Evolutionary conservation across 169 alveolate species (phyloP), one percentile per base, ranked within the genome.

Genomic region (Plasmodium knowlesi): DNA sequence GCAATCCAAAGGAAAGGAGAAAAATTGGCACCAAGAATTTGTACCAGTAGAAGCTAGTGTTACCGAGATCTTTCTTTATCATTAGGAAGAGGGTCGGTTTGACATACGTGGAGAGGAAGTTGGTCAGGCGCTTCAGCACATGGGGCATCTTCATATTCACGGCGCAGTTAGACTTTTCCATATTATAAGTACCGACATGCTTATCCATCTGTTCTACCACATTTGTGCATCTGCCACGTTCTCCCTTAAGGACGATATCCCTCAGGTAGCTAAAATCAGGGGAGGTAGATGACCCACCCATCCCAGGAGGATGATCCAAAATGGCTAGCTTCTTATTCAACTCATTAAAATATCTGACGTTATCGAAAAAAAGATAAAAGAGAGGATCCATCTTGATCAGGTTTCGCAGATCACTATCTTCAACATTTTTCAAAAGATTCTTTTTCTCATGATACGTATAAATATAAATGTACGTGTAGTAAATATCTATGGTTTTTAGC

Each of bases 391-490:
- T 80, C n/a, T 89, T 67, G 10, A 89, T 57, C 50, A 89, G 25
- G 5, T 70, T 28, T n/a, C 72, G 61, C 5, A 89, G 53, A 5
- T 78, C 90, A 43, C 72, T 78, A 67, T 89, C 94, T 4, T 79
- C 82, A 12, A 89, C 72, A 46, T 19, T 89, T 50, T 72, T 89
- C 57, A 89, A 78, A 32, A 89, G 72, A 14, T 39, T 89, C 16
- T 57, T 79, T 32, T 89, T 89, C 22, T 89, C 94, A 79, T 50
- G 46, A 25, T 79, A 89, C 2, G 82, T 72, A 72, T 89, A 89
- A 14, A 89, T 89, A 73, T 89, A 89, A 28, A 89, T 78, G 32
- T 89, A 89, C 32, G 88, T 89, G 82, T 89, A 89, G 70, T 78
- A 89, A 79, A 89, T 89, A 72, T 89, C 94, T 43, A 89, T 41